Base-by-base conservation (phyloP, 208 protist species). In the Angomonas deanei region DNA sequence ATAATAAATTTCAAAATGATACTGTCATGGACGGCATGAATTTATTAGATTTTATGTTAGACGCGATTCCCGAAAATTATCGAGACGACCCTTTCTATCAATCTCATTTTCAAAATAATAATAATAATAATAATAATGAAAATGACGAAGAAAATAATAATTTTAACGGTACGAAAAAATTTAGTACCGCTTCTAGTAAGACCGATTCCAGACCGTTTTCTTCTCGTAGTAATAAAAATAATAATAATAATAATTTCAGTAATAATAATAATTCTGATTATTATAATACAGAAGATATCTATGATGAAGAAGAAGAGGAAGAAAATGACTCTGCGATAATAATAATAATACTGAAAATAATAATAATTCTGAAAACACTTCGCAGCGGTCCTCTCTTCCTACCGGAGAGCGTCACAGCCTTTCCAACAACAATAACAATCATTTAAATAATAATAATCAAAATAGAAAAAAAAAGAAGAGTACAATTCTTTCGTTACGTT, bases 31-130 rank as follows among this genome's bases (percentile, higher is more conserved):
- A 63, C 1, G 64, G 65, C 1, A 52, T 94, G 36, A 84, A 89
- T 33, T 55, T 94, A 11, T 73, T 91, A 13, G 67, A 71, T 53
- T 94, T 94, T 38, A 94, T 94, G 88, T 67, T 68, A 36, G 88
- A 91, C 1, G 80, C 52, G 42, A 8, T 47, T 28, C 46, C 10
- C n/a, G 24, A 23, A 26, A 6, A 39, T 50, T 1, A 30, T 28
- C 21, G 1, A n/a, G 32, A 23, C 8, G 30, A 52, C 38, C 28
- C 17, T n/a, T 24, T 5, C 31, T 26, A 33, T 24, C 50, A 39
- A 19, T 2, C 17, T 24, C 27, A 15, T 10, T n/a, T 28, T 61
- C 34, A n/a, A 2, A 61, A 23, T 6, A 63, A 39, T 17, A 39
- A 27, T 23, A 19, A 17, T 24, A 56, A 23, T 19, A 38, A 42